These are phyloP conservation scores for Clavispora fructus DNA, from an alignment of 805 yeast genomes.

Conservation along the genomic window DNA sequence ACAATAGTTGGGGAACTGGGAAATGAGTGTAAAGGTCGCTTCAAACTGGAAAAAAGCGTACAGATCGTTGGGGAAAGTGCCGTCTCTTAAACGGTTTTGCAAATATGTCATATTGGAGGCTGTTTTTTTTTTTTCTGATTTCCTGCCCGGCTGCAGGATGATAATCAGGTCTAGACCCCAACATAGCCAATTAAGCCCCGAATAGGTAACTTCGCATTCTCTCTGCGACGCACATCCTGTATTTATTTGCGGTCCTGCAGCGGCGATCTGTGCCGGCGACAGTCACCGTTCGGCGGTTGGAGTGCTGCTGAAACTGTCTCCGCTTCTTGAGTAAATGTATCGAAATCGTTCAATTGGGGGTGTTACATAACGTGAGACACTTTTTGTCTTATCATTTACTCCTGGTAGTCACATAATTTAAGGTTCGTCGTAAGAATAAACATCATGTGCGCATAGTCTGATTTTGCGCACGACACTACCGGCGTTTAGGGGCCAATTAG, in stretches of 20 bases:
- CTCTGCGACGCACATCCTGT: neutral
- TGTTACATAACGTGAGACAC: too few relatives aligned
- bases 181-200: neutral
- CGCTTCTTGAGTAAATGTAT: too few relatives aligned
- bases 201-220: neutral
- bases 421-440: neutral
- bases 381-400: too few relatives aligned
- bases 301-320: too few relatives aligned
- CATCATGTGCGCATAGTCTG: neutral
- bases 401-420: too few relatives aligned
- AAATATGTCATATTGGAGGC: neutral
- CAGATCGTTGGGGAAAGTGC: neutral
- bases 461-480: neutral
- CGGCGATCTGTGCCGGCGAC: too few relatives aligned
- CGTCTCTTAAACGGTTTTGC: neutral
- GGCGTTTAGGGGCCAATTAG: too few relatives aligned
- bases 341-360: too few relatives aligned
- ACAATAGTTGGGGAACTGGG: conserved; percentile 19
- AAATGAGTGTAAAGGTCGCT: neutral
- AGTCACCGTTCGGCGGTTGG: too few relatives aligned
- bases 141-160: neutral
- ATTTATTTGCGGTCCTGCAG: too few relatives aligned
- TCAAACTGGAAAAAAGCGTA: conserved; percentile 1
- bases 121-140: neutral
- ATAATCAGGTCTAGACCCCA: neutral